Evolutionary conservation across 371 early-diverging fungal genomes (phyloP), one percentile per base, ranked within the genome.

Genomic region (Mucor saturninus): DNA sequence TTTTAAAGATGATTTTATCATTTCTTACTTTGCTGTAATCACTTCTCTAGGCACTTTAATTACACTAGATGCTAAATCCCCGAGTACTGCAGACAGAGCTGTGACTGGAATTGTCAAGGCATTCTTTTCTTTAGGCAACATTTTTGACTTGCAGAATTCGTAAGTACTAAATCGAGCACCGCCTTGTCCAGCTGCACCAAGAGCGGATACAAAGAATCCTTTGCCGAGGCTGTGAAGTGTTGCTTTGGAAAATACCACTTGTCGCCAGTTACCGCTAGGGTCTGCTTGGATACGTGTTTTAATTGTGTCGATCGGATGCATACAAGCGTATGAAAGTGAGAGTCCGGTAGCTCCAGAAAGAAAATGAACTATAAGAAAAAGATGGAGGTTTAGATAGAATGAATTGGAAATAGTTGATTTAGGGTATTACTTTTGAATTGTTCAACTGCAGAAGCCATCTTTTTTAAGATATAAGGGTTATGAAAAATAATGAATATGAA

Each of bases 21-120:
- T 61, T 65, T 64, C 48, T 48, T 48, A 48, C 48, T 81, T 82
- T 5, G 93, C 84, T 6, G 93, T 93, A 49, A 93, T 75, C n/a
- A 93, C 91, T 67, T 93, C 93, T 29, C 93, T 81, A 13, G 93
- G 93, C 0, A 93, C 93, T 67, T 93, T 93, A 72, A 91, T 86
- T 21, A 92, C 86, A 53, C 87, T 87, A 0, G 90, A 90, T 4
- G 89, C 91, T 8, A 89, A 67, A 74, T 93, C 93, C 40, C 91
- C 92, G 10, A 89, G 68, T 8, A 91, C 84, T 21, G 93, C 93
- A 32, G 92, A 86, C 39, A 91, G 60, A 37, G 92, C 89, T 5
- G 90, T 87, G 6, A 87, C 86, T 28, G 87, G 85, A 50, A 87
- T 82, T 4, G 67, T 66, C 52, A 45, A 45, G 42, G 49, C 58